Percentiles rank a stretch among this genome's conserved stretches.
These are phyloP conservation scores for Aspergillus aculeatinus DNA, from an alignment of 2,329 filamentous ascomycete species.

Conservation along the genomic window DNA sequence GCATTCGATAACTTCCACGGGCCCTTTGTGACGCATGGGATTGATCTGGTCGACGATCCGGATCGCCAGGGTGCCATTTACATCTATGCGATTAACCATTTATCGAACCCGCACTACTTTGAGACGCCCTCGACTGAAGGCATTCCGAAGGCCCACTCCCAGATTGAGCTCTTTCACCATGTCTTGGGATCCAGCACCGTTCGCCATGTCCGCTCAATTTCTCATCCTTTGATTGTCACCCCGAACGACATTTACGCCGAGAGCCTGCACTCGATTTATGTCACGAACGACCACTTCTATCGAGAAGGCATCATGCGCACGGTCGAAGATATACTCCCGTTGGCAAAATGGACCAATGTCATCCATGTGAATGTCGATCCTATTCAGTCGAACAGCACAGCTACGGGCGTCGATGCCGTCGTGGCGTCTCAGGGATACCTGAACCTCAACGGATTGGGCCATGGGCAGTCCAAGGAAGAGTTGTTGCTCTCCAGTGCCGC, in stretches of 20 bases:
- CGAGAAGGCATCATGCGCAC: conserved; percentile 48
- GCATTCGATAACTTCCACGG: conserved; percentile 52
- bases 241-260: conserved; percentile 59
- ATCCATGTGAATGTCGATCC: conserved; percentile 46
- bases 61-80: conserved; percentile 50
- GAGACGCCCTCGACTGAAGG: conserved; percentile 17
- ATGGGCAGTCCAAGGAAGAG: conserved; percentile 41
- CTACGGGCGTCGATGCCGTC: conserved; percentile 42
- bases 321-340: conserved; percentile 49
- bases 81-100: conserved; percentile 62
- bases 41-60: conserved; percentile 58
- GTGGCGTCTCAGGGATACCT: conserved; percentile 49
- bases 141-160: conserved; percentile 49
- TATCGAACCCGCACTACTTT: conserved; percentile 49
- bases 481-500: conserved; percentile 40
- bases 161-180: conserved; percentile 60
- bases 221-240: conserved; percentile 54
- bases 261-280: conserved; percentile 52
- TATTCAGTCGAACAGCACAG: conserved; percentile 25
- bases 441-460: conserved; percentile 59
- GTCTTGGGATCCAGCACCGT: conserved; percentile 43
- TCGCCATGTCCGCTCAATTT: conserved; percentile 54
- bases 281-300: conserved; percentile 62
- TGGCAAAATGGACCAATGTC: conserved; percentile 51
- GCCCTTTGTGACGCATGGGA: conserved; percentile 60